These are phyloP conservation scores for Pythium aquatile DNA, from an alignment of 352 stramenopile genomes.

Conservation along the genomic window DNA sequence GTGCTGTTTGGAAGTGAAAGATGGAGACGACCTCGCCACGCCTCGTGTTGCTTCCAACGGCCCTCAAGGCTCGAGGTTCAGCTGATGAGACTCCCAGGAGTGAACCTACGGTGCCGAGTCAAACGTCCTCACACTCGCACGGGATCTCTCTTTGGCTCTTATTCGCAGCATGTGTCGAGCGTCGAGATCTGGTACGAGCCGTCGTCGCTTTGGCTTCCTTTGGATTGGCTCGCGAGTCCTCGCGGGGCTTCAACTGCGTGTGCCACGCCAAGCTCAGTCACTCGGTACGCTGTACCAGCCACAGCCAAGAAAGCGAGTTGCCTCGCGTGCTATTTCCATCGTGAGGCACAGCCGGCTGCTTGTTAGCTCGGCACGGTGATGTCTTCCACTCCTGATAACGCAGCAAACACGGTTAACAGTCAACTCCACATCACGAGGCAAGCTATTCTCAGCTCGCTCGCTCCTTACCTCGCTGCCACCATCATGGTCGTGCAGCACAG, in stretches of 20 bases:
- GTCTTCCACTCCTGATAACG: neutral
- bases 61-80: neutral
- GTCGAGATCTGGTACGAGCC: neutral
- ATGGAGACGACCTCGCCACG: neutral
- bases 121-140: neutral
- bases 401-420: neutral
- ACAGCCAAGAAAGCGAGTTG: neutral
- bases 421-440: neutral
- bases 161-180: neutral
- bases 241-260: neutral
- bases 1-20: constrained; percentile 26
- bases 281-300: neutral
- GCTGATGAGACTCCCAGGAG: neutral
- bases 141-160: neutral
- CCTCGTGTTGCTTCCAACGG: neutral
- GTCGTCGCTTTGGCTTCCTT: no score
- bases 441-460: neutral
- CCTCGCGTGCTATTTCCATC: neutral
- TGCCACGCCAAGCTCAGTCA: neutral
- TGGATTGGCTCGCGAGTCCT: constrained; percentile 2
- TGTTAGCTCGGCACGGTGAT: neutral
- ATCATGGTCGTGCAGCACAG: neutral
- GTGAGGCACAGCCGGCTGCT: no score
- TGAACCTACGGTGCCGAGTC: neutral
- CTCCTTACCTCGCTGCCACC: neutral